Conservation (phyloP, 1,284 basidiomycete species). For the Boletus holoroseus region DNA sequence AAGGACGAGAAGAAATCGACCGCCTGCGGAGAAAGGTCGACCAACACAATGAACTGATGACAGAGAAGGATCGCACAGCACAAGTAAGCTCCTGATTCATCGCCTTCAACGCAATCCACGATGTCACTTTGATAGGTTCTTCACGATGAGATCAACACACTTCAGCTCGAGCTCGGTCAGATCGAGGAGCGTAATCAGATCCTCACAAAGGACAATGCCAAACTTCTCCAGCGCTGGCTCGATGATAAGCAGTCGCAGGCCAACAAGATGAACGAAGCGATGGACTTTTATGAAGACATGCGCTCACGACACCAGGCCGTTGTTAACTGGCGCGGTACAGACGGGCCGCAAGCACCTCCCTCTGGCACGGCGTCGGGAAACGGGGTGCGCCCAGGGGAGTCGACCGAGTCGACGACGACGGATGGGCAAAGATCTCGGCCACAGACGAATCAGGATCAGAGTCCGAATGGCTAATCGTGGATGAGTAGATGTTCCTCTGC, state of each 20-base stretch:
- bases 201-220: slow-evolving; percentile 88
- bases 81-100: slow-evolving; percentile 50
- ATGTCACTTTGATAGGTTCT: slow-evolving; percentile 56
- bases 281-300: slow-evolving; percentile 79
- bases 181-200: slow-evolving; percentile 83
- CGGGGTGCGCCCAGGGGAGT: slow-evolving; percentile 51
- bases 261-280: slow-evolving; percentile 92
- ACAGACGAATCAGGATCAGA: slow-evolving; percentile 67
- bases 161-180: slow-evolving; percentile 85
- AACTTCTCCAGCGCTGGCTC: slow-evolving; percentile 90
- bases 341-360: slow-evolving; percentile 26
- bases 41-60: slow-evolving; percentile 79
- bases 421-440: slow-evolving; percentile 68
- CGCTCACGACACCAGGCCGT: slow-evolving; percentile 60
- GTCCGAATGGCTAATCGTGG: slow-evolving; percentile 81
- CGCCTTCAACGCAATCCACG: background rate
- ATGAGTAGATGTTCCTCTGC: slow-evolving; percentile 26
- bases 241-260: slow-evolving; percentile 92
- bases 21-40: slow-evolving; percentile 72
- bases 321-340: slow-evolving; percentile 49
- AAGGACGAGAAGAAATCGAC: slow-evolving; percentile 66
- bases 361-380: slow-evolving; percentile 59
- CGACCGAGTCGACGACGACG: slow-evolving; percentile 50
- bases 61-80: slow-evolving; percentile 83
- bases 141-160: slow-evolving; percentile 89